These are phyloP conservation scores for Panaeolus papilionaceus DNA, from an alignment of 768 basidiomycete species.

Conservation along the genomic window DNA sequence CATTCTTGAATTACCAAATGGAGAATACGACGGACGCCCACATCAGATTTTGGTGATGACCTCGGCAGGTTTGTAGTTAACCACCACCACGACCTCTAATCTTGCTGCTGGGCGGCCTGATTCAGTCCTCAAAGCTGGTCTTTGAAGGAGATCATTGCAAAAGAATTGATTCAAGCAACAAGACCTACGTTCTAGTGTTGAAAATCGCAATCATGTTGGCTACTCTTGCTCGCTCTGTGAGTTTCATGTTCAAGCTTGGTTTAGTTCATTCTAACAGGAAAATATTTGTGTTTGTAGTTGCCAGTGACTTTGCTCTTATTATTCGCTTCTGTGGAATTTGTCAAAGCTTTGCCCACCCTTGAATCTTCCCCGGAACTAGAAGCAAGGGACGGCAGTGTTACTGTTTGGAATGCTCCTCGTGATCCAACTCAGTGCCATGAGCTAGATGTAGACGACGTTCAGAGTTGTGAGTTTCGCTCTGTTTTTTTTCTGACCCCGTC, in stretches of 20 bases:
- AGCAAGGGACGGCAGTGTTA: conserved; percentile 9
- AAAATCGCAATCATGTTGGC: not conserved
- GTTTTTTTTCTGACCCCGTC: not conserved
- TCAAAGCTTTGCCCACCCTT: conserved; percentile 1
- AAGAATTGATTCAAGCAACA: not conserved
- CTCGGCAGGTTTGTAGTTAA: not conserved
- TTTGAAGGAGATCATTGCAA: not conserved
- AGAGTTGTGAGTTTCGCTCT: conserved; percentile 17
- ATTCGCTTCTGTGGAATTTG: not conserved
- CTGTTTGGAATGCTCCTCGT: conserved; percentile 10
- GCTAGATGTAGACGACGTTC: conserved; percentile 24
- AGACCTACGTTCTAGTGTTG: not conserved
- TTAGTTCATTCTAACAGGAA: not conserved
- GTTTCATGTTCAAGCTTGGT: not conserved
- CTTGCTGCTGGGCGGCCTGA: conserved; percentile 12
- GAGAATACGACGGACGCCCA: conserved; percentile 3
- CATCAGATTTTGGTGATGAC: not conserved
- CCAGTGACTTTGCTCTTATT: not conserved
- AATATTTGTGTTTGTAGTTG: not conserved
- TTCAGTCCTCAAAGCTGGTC: conserved; percentile 10
- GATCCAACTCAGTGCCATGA: conserved; percentile 7
- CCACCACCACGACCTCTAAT: not conserved
- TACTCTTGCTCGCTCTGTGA: conserved; percentile 1
- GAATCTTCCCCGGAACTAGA: conserved; percentile 2
- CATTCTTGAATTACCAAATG: not conserved